Conservation (phyloP, 2,329 filamentous ascomycete species). For the Metarhizium brunneum region DNA sequence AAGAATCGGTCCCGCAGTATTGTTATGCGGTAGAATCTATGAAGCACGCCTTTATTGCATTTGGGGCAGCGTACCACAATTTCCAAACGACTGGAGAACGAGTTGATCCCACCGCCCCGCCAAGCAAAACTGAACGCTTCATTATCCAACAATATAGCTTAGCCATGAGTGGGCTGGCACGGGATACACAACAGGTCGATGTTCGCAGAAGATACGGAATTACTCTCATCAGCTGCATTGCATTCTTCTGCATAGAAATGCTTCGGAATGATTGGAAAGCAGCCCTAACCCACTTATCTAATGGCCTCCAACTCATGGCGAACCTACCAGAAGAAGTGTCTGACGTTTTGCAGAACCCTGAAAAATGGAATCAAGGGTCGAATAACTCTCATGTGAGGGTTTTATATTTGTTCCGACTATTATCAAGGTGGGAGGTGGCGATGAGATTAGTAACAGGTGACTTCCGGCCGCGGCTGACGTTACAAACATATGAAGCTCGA, state of each 20-base stretch:
- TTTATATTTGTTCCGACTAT: conserved; percentile 13
- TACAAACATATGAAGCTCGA: conserved; percentile 10
- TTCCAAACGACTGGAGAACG: conserved; percentile 9
- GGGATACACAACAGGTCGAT: conserved; percentile 3
- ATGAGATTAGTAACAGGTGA: conserved; percentile 11
- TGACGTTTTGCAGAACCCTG: conserved; percentile 9
- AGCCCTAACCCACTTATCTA: conserved; percentile 18
- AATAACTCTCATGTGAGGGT: conserved; percentile 9
- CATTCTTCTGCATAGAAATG: conserved; percentile 22
- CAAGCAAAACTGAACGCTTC: conserved; percentile 23
- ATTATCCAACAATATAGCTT: conserved; percentile 29
- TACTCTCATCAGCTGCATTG: conserved; percentile 22
- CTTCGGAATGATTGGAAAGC: conserved; percentile 16
- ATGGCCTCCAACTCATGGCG: conserved; percentile 21
- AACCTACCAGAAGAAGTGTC: conserved; percentile 15
- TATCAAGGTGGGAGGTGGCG: conserved; percentile 14
- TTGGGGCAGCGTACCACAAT: conserved; percentile 21
- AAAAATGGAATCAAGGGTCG: conserved; percentile 9
- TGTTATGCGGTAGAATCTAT: conserved; percentile 20
- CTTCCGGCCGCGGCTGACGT: conserved; percentile 11
- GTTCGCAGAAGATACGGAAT: conserved; percentile 12
- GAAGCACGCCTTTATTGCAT: conserved; percentile 24
- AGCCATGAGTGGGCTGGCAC: conserved; percentile 23
- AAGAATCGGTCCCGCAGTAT: conserved; percentile 18
- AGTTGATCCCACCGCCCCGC: conserved; percentile 9